phyloP scores from a whole-genome alignment of 1,284 basidiomycete genomes.

The Naganishia liquefaciens region DNA sequence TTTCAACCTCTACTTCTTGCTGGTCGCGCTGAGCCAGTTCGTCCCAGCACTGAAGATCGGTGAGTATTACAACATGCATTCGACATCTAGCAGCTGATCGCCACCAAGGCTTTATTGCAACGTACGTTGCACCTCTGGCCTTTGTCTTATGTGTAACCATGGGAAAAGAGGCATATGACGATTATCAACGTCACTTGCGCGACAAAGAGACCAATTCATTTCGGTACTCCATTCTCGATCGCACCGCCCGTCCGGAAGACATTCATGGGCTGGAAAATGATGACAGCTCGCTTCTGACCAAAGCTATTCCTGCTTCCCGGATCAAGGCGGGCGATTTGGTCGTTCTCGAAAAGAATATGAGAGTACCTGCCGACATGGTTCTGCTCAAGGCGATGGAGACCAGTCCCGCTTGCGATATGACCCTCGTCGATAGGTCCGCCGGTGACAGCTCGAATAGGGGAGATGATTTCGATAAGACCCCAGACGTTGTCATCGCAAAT shows the following conservation, averaged over 20 bases:
- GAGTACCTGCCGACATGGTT: slow-evolving; percentile 93
- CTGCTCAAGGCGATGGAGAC: slow-evolving; percentile 76
- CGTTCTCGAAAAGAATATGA: slow-evolving; percentile 91
- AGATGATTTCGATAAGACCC: too few relatives aligned
- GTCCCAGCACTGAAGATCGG: slow-evolving; percentile 94
- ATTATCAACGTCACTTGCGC: slow-evolving; percentile 87
- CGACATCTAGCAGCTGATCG: neutral
- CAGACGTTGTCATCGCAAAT: neutral
- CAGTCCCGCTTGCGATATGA: too few relatives aligned
- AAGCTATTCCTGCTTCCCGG: slow-evolving; percentile 80
- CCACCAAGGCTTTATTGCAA: slow-evolving; percentile 81
- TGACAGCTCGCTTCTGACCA: slow-evolving; percentile 58
- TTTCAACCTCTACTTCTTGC: slow-evolving; percentile 98
- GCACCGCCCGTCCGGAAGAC: neutral
- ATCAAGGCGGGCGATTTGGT: slow-evolving; percentile 91
- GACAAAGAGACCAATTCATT: slow-evolving; percentile 94
- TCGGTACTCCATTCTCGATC: slow-evolving; percentile 77
- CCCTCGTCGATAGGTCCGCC: too few relatives aligned
- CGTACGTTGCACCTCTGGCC: slow-evolving; percentile 92
- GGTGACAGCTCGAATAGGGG: too few relatives aligned
- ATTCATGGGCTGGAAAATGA: slow-evolving; percentile 5
- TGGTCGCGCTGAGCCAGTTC: slow-evolving; percentile 95
- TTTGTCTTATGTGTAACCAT: slow-evolving; percentile 95
- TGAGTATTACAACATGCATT: slow-evolving; percentile 49
- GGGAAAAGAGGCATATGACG: slow-evolving; percentile 98